Base-by-base conservation (phyloP, 2,329 filamentous ascomycete genomes). In the Aspergillus novofumigatus region DNA sequence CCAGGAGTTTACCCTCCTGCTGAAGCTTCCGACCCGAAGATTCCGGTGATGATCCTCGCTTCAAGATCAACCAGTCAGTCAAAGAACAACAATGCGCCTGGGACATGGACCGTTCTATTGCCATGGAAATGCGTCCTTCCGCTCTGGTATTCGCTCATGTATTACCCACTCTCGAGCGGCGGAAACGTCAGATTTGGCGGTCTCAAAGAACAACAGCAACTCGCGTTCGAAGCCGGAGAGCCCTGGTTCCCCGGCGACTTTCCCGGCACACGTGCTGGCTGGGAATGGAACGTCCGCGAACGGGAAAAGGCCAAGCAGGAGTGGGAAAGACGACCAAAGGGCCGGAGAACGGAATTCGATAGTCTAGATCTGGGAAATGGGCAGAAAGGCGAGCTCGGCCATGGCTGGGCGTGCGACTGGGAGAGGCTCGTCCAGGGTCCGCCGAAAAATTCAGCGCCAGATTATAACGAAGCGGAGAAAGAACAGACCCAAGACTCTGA, bases 171-270 rank as follows among this genome's bases (percentile, higher is more conserved):
- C 0, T 89, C 86, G 0, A 89, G 86, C 1, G 92, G 92, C 7
- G 87, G 88, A 0, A 95, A 91, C 58, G 89, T 91, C 1, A 82
- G 88, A 25, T 91, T 96, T 64, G 93, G 90, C 1, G 93, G 94
- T 0, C 68, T 97, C 32, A 81, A 90, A 48, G 89, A 99, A 73
- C 81, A 86, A 52, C 84, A 86, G 38, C 93, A 97, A 70, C 81
- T 96, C 23, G 79, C 86, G 0, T 96, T 96, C 68, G 92, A 97
- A 75, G 83, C 86, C 21, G 85, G 85, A 0, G 76, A 82, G 41
- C 86, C 91, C 1, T 95, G 89, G 84, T 99, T 96, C 68, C 94
- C 94, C 0, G 88, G 85, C 3, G 94, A 99, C 71, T 90, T 85
- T 60, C 86, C 90, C 0, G 90, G 87, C 4, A 96, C 92, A 0